These are phyloP conservation scores for Nicotiana sylvestris DNA, from an alignment of 257 asterid genomes.

Conservation along the genomic window DNA sequence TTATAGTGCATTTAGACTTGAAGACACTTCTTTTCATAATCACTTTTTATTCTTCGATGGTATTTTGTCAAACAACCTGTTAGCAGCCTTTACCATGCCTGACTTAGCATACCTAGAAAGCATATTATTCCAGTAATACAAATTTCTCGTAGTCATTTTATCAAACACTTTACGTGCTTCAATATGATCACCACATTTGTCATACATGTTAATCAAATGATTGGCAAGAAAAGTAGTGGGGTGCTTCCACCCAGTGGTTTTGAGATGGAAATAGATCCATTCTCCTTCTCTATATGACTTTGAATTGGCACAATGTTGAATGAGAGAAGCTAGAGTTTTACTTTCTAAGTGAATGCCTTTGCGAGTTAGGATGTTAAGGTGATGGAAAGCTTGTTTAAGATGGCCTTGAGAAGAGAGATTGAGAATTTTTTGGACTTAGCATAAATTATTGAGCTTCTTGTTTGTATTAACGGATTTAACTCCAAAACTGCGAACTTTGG, in stretches of 20 bases:
- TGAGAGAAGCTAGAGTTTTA: conserved; percentile 39
- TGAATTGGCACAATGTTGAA: conserved; percentile 44
- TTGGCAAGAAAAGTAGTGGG: conserved; percentile 53
- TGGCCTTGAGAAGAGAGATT: conserved; percentile 47
- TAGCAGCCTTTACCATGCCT: conserved; percentile 60
- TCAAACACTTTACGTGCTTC: conserved; percentile 71
- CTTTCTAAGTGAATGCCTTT: conserved; percentile 52
- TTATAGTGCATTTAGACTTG: no score
- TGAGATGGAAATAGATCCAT: conserved; percentile 53
- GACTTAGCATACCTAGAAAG: conserved; percentile 61
- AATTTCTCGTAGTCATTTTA: conserved; percentile 50
- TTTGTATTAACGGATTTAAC: conserved; percentile 14
- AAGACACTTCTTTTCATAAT: no score
- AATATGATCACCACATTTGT: conserved; percentile 59
- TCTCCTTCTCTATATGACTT: conserved; percentile 43
- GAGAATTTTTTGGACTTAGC: conserved; percentile 35
- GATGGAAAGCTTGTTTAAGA: conserved; percentile 51
- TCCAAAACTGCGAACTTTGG: conserved; percentile 12
- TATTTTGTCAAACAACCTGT: conserved; percentile 59
- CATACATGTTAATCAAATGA: conserved; percentile 62
- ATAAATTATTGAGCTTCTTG: conserved; percentile 27
- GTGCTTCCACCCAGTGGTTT: conserved; percentile 49
- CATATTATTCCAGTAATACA: conserved; percentile 87
- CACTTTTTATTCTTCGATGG: conserved; percentile 14
- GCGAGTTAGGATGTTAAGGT: conserved; percentile 40